Evolutionary conservation across 2,329 filamentous ascomycete genomes (phyloP).

Genomic region (Trichophyton verrucosum): DNA sequence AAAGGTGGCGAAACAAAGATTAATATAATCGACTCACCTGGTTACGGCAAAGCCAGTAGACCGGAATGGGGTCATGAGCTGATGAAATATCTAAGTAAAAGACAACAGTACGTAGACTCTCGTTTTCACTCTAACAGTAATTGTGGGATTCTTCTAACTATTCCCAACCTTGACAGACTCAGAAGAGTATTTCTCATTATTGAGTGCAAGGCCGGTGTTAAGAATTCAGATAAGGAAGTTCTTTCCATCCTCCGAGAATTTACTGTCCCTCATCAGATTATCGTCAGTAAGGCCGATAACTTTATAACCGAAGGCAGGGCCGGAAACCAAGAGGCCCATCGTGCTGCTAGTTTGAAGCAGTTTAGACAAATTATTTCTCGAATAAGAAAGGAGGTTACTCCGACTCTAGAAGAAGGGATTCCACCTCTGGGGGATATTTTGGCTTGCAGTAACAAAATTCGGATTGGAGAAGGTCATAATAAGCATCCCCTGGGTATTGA

Average conservation of each 20-base stretch:
- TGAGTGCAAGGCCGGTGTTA: constrained; percentile 51
- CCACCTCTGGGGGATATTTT: constrained; percentile 48
- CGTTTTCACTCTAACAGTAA: neutral
- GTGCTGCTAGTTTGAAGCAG: constrained; percentile 18
- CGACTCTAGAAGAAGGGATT: constrained; percentile 25
- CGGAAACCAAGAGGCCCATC: constrained; percentile 13
- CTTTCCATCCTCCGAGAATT: constrained; percentile 43
- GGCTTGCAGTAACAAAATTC: constrained; percentile 43
- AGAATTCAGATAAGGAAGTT: constrained; percentile 46
- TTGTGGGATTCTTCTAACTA: neutral
- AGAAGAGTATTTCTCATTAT: constrained; percentile 52
- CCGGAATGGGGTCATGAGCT: constrained; percentile 54
- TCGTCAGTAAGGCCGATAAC: constrained; percentile 55
- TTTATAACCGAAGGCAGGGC: constrained; percentile 27
- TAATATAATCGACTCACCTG: constrained; percentile 58
- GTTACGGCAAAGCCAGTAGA: constrained; percentile 52
- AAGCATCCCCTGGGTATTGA: constrained; percentile 46
- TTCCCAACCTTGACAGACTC: constrained; percentile 28
- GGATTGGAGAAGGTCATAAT: constrained; percentile 31
- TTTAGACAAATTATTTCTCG: constrained; percentile 17
- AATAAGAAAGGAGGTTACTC: constrained; percentile 28
- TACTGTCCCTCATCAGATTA: constrained; percentile 51
- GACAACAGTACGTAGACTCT: constrained; percentile 42
- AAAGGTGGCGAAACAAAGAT: constrained; percentile 36
- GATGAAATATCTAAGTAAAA: constrained; percentile 51